Conservation (phyloP, 345 rosid species). For the Salix purpurea region DNA sequence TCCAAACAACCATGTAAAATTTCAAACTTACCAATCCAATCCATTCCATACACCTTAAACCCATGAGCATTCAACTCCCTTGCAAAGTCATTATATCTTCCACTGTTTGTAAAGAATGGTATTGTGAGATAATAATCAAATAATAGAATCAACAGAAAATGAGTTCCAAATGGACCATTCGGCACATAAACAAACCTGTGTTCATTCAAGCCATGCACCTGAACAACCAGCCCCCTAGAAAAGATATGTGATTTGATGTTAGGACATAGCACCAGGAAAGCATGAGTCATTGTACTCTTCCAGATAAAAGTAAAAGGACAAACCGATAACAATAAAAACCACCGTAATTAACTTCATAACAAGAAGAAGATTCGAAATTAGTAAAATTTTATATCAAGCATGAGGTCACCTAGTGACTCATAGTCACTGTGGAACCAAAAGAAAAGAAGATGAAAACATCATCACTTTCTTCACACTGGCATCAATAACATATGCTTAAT, state of each 20-base stretch:
- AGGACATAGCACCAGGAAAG: not conserved
- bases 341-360: not conserved
- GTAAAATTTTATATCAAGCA: not conserved
- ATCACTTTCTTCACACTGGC: not conserved
- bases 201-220: slow-evolving; percentile 33
- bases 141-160: not conserved
- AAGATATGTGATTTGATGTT: not conserved
- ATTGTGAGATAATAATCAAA: slow-evolving; percentile 10
- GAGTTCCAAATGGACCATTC: not conserved
- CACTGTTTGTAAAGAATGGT: slow-evolving; percentile 12
- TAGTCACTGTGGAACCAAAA: not conserved
- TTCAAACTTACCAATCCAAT: slow-evolving; percentile 31
- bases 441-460: not conserved
- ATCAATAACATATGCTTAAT: not conserved
- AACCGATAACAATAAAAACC: not conserved
- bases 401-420: not conserved
- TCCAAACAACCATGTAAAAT: not conserved
- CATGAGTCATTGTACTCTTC: not conserved
- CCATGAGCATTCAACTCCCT: slow-evolving; percentile 25
- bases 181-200: slow-evolving; percentile 23
- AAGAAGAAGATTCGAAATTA: not conserved
- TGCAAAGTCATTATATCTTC: slow-evolving; percentile 25
- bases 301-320: not conserved
- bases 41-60: slow-evolving; percentile 31
- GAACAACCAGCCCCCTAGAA: slow-evolving; percentile 29